phyloP scores from a whole-genome alignment of 129 eudicot genomes.

The Lonicera japonica region DNA sequence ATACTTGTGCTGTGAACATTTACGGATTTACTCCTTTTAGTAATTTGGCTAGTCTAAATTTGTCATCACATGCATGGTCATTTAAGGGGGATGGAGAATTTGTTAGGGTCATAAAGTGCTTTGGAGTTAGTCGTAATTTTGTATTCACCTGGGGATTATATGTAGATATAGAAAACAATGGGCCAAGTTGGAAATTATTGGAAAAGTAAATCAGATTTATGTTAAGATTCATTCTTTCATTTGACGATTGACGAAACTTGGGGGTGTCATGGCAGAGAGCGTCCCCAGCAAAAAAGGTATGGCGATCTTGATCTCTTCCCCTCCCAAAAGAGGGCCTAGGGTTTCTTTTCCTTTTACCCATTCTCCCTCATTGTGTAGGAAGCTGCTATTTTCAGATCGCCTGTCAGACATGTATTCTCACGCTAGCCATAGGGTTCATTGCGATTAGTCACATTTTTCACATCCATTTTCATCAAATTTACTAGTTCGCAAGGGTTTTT shows the following conservation, averaged over 20 bases:
- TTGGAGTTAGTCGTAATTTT: not conserved
- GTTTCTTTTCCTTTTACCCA: not conserved
- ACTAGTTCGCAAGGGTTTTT: too few species aligned
- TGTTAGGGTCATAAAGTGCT: not conserved
- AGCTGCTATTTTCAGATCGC: too few species aligned
- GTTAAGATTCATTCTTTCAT: slow-evolving; percentile 3
- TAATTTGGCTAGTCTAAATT: not conserved
- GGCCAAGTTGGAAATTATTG: slow-evolving; percentile 3
- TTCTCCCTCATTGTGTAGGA: not conserved
- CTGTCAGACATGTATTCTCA: too few species aligned
- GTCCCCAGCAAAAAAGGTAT: slow-evolving; percentile 1
- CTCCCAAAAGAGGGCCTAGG: not conserved
- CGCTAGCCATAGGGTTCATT: too few species aligned
- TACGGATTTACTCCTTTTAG: not conserved
- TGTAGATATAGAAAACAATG: slow-evolving; percentile 2
- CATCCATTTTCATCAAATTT: too few species aligned
- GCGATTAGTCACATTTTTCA: too few species aligned
- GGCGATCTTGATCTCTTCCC: not conserved
- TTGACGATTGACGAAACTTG: not conserved
- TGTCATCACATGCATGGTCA: not conserved
- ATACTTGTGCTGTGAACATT: not conserved
- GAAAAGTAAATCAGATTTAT: not conserved
- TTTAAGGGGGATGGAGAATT: not conserved
- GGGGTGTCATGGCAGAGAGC: not conserved
- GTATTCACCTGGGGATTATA: not conserved